These are phyloP conservation scores for Polytrichum formosum DNA, from an alignment of 225 moss, liverwort and hornwort species.

Conservation along the genomic window DNA sequence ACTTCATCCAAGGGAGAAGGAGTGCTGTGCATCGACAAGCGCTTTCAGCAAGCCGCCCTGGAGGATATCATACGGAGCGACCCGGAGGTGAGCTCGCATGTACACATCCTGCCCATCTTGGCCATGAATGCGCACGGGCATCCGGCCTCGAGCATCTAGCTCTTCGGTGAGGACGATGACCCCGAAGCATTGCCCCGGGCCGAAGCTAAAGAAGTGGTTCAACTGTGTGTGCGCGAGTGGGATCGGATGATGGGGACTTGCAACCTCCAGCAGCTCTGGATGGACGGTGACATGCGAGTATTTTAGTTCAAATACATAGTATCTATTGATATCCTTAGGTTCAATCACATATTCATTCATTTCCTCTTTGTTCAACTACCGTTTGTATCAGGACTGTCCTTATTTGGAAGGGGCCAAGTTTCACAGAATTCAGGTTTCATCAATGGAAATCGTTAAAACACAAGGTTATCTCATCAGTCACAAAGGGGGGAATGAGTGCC, in stretches of 20 bases:
- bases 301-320: not conserved
- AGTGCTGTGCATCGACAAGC: conserved; percentile 1
- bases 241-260: conserved; percentile 6
- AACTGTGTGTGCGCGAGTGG: not conserved
- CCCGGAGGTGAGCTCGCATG: not conserved
- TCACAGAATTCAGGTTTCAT: no score
- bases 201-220: conserved; percentile 4
- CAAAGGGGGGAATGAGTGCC: not conserved
- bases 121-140: not conserved
- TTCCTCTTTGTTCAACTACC: no score
- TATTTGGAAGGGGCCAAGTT: no score
- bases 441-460: no score
- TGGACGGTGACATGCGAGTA: conserved; percentile 2
- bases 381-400: no score
- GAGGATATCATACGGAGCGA: not conserved
- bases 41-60: conserved; percentile 4
- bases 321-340: no score
- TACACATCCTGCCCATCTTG: conserved; percentile 1
- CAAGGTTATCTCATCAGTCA: no score
- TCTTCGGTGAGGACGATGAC: conserved; percentile 1
- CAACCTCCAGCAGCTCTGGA: conserved; percentile 4
- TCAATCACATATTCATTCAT: no score
- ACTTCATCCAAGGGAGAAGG: not conserved
- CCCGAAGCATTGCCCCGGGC: not conserved
- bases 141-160: conserved; percentile 3